A percentile compares a stretch with the other conserved stretches of the same genome.
Conservation (phyloP, 352 stramenopile genomes). For the Phytophthora pistaciae region DNA sequence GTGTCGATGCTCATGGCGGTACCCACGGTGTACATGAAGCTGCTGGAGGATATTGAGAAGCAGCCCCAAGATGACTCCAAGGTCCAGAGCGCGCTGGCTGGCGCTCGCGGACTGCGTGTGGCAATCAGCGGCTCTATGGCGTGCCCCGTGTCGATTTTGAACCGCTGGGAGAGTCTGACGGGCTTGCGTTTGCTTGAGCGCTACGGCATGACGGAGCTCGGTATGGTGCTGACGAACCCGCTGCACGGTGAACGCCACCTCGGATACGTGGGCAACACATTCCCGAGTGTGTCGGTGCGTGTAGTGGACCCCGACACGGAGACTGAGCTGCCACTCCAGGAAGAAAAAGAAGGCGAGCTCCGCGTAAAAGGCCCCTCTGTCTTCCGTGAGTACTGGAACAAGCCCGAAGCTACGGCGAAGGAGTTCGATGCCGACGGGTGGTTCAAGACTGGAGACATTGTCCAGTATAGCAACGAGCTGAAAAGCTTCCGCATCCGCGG, state of each 20-base stretch:
- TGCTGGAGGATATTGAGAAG: constrained; percentile 81
- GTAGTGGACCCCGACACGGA: constrained; percentile 84
- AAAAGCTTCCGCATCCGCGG: constrained; percentile 92
- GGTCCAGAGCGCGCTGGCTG: constrained; percentile 16
- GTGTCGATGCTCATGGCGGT: constrained; percentile 92
- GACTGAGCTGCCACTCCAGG: constrained; percentile 41
- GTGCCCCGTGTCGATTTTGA: constrained; percentile 82
- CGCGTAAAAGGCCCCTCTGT: constrained; percentile 88
- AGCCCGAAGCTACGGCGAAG: constrained; percentile 84
- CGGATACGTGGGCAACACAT: constrained; percentile 86
- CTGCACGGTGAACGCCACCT: constrained; percentile 72
- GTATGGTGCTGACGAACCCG: constrained; percentile 93
- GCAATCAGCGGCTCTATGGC: constrained; percentile 89
- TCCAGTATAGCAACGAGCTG: constrained; percentile 71
- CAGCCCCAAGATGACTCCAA: constrained; percentile 26
- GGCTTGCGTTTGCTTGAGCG: constrained; percentile 87
- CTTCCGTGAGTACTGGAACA: constrained; percentile 90
- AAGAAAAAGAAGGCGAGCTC: constrained; percentile 79
- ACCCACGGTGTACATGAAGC: constrained; percentile 91
- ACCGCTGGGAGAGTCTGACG: constrained; percentile 85
- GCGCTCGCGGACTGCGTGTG: constrained; percentile 50
- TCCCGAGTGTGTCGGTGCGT: constrained; percentile 86
- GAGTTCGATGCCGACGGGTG: constrained; percentile 88
- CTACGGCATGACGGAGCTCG: constrained; percentile 94
- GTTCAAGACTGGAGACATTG: constrained; percentile 94